A percentile compares a stretch with the other conserved stretches of the same genome.
Conservation (phyloP, 345 rosid genomes). For the Aquilaria yunnanensis region DNA sequence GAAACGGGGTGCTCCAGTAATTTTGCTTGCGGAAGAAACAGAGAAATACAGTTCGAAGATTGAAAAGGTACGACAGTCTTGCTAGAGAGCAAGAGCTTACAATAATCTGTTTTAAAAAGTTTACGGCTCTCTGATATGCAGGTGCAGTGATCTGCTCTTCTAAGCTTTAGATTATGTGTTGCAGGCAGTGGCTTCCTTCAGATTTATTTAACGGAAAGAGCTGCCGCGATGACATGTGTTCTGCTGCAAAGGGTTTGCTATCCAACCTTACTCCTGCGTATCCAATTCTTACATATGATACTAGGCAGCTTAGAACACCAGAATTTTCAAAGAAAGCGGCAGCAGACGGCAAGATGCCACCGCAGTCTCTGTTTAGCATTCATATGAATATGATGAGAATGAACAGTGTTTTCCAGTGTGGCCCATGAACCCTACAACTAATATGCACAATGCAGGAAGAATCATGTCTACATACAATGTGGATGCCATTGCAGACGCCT, state of each 20-base stretch:
- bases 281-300: neutral
- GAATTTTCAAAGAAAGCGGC: too few relatives aligned
- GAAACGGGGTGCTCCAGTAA: slow-evolving; percentile 34
- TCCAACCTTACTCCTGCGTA: neutral
- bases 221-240: neutral
- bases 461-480: slow-evolving; percentile 25
- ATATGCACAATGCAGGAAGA: slow-evolving; percentile 31
- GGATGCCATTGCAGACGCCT: slow-evolving; percentile 32
- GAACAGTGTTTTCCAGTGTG: slow-evolving; percentile 3
- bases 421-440: slow-evolving; percentile 16
- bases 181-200: slow-evolving; percentile 78
- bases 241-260: neutral
- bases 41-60: slow-evolving; percentile 54
- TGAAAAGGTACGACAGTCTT: slow-evolving; percentile 43
- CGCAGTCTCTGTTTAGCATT: too few relatives aligned
- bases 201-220: slow-evolving; percentile 40
- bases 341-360: too few relatives aligned
- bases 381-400: too few relatives aligned
- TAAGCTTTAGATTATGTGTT: slow-evolving; percentile 8
- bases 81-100: neutral
- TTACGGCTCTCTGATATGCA: too few relatives aligned
- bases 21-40: slow-evolving; percentile 42
- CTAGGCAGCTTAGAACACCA: too few relatives aligned
- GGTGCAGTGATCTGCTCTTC: neutral
- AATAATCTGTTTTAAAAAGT: neutral